Conservation (phyloP, 306 rosid genomes). For the Cyclanthera cordifolia region DNA sequence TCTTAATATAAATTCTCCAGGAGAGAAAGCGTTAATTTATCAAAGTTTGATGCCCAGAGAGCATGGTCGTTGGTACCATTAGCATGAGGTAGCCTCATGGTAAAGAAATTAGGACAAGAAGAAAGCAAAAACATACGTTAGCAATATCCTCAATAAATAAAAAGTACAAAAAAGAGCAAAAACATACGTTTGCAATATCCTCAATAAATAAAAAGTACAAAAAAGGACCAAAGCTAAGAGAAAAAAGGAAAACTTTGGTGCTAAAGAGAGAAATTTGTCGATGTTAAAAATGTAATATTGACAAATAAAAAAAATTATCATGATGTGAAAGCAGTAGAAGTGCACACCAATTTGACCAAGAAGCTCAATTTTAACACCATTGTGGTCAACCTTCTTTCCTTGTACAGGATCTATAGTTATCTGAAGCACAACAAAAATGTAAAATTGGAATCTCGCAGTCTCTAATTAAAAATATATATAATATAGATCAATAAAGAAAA, state of each 20-base stretch:
- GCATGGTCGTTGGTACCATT: not conserved
- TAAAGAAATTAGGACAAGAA: not conserved
- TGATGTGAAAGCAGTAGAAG: conserved; percentile 7
- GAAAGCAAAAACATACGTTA: not conserved
- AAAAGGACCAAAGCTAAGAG: not conserved
- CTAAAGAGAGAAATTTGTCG: not conserved
- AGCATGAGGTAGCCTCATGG: not conserved
- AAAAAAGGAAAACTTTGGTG: not conserved
- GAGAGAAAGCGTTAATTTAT: not conserved
- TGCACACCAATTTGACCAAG: conserved; percentile 88
- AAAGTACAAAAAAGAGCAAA: not conserved
- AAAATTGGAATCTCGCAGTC: not conserved
- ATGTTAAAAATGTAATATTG: not conserved
- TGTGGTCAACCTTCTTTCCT: conserved; percentile 93
- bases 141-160: not conserved
- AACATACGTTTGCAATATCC: not conserved
- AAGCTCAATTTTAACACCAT: conserved; percentile 91
- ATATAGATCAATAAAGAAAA: not conserved
- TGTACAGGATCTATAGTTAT: conserved; percentile 79
- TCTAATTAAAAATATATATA: not conserved
- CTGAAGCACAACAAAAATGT: conserved; percentile 29
- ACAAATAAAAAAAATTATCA: not conserved
- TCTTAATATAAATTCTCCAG: not conserved
- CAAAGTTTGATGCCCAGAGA: not conserved
- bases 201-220: not conserved